phyloP scores from a whole-genome alignment of 345 rosid species.

The Crucihimalaya himalaica region DNA sequence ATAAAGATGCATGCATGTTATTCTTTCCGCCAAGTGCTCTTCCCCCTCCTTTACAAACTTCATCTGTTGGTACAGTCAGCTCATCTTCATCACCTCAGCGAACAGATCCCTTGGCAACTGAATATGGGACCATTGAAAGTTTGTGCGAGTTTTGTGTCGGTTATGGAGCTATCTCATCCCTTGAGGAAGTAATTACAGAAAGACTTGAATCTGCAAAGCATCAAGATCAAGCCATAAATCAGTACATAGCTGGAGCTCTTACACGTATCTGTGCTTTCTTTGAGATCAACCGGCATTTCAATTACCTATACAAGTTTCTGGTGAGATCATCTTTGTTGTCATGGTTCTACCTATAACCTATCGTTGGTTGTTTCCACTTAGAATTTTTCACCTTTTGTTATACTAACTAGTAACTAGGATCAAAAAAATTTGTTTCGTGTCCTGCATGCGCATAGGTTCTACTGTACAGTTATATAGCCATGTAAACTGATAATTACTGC shows the following conservation, averaged over 20 bases:
- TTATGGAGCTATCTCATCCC: constrained; percentile 78
- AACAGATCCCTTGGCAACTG: constrained; percentile 84
- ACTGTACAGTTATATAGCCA: not conserved
- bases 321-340: constrained; percentile 44
- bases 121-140: constrained; percentile 89
- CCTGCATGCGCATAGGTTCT: constrained; percentile 19
- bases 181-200: constrained; percentile 74
- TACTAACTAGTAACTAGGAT: constrained; percentile 7
- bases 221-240: constrained; percentile 61
- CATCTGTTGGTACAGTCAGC: constrained; percentile 51
- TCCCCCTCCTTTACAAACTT: constrained; percentile 78
- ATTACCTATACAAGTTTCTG: constrained; percentile 85
- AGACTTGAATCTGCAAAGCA: constrained; percentile 64
- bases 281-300: constrained; percentile 84
- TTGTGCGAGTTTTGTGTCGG: constrained; percentile 79
- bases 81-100: constrained; percentile 89
- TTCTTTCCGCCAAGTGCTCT: constrained; percentile 79
- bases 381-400: constrained; percentile 18
- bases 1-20: constrained; percentile 72
- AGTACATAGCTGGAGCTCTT: constrained; percentile 67
- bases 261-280: constrained; percentile 82
- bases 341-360: constrained; percentile 41
- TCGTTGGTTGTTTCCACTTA: constrained; percentile 64
- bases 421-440: not conserved
- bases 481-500: not conserved